phyloP scores from a whole-genome alignment of 768 basidiomycete genomes.

The Asterophora parasitica region DNA sequence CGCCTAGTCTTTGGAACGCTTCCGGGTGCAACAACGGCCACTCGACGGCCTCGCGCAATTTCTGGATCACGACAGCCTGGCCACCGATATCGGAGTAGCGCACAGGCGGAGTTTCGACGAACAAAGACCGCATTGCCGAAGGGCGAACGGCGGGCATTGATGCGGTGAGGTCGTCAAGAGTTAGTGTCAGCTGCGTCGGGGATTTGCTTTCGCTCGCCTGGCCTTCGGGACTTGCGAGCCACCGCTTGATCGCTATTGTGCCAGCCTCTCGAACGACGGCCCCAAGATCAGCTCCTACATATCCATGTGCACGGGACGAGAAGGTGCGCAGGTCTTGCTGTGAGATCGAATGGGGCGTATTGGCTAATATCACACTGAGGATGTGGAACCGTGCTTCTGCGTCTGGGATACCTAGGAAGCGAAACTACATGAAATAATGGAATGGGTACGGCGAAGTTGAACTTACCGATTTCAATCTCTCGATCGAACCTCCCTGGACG shows the following conservation, averaged over 20 bases:
- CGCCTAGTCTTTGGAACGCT: constrained; percentile 82
- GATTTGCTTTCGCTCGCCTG: constrained; percentile 9
- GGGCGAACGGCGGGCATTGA: constrained; percentile 81
- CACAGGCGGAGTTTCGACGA: constrained; percentile 80
- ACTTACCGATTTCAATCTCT: constrained; percentile 89
- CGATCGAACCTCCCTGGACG: constrained; percentile 90
- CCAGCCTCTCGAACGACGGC: constrained; percentile 93
- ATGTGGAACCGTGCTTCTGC: constrained; percentile 81
- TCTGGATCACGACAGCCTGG: constrained; percentile 74
- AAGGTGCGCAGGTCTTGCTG: constrained; percentile 56
- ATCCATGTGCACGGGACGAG: constrained; percentile 84
- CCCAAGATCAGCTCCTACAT: constrained; percentile 93
- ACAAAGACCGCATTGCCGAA: constrained; percentile 91
- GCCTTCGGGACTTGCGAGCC: constrained; percentile 36
- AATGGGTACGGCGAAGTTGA: not conserved
- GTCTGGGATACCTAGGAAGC: constrained; percentile 74
- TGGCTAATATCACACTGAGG: constrained; percentile 75
- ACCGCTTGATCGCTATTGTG: constrained; percentile 85
- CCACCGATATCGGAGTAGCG: constrained; percentile 90
- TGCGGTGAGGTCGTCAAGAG: constrained; percentile 56
- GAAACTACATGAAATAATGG: constrained; percentile 3
- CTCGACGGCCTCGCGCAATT: constrained; percentile 86
- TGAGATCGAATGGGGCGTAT: constrained; percentile 72
- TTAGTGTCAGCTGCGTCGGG: constrained; percentile 35
- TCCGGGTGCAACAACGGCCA: constrained; percentile 91